phyloP scores from a whole-genome alignment of 2,329 filamentous ascomycete genomes.

The Beauveria sp. region DNA sequence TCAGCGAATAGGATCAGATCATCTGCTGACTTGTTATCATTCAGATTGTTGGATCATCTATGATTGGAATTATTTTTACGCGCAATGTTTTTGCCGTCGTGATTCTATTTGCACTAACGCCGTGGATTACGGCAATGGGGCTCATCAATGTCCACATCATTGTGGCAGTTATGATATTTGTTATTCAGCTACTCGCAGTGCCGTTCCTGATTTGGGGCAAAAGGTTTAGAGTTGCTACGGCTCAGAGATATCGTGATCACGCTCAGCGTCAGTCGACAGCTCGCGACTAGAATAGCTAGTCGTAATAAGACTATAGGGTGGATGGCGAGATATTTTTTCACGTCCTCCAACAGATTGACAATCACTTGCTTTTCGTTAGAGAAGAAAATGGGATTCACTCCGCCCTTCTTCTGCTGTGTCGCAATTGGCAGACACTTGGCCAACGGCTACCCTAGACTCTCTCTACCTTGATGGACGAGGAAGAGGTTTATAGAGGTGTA shows the following conservation, averaged over 20 bases:
- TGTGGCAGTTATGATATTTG: constrained; percentile 18
- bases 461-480: constrained; percentile 5
- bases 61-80: constrained; percentile 25
- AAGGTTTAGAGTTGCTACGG: not conserved
- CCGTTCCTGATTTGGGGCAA: constrained; percentile 27
- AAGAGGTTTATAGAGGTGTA: constrained; percentile 2
- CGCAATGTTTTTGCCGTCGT: constrained; percentile 24
- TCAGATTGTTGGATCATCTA: constrained; percentile 16
- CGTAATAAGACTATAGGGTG: not conserved
- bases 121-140: constrained; percentile 25
- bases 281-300: not conserved
- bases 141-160: constrained; percentile 23
- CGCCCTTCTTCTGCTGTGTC: no score
- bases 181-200: constrained; percentile 18
- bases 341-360: no score
- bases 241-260: not conserved
- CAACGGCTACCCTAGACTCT: not conserved
- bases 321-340: no score
- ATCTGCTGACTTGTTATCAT: not conserved
- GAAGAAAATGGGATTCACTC: no score
- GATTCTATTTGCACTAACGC: constrained; percentile 21
- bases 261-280: not conserved
- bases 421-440: no score
- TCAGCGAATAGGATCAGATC: not conserved
- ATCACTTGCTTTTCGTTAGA: no score